Conservation (phyloP, 2,329 filamentous ascomycete species). For the Fusarium beomiforme region DNA sequence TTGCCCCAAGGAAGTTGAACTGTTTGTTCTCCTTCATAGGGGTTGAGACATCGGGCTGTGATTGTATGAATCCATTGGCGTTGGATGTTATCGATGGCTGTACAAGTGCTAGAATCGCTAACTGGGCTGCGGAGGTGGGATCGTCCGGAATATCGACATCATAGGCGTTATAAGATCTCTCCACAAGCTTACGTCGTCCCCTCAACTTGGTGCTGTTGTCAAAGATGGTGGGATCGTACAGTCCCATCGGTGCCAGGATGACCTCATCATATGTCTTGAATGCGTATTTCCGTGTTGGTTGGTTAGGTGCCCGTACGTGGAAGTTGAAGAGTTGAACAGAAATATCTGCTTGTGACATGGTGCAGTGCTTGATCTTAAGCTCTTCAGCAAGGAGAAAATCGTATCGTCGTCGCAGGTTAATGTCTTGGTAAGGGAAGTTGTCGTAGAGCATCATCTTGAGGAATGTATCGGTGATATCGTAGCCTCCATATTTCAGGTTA, state of each 20-base stretch:
- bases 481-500: slow-evolving; percentile 93
- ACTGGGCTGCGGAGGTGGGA: slow-evolving; percentile 84
- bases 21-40: slow-evolving; percentile 72
- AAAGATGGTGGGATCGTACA: slow-evolving; percentile 89
- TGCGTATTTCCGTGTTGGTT: slow-evolving; percentile 90
- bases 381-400: slow-evolving; percentile 96
- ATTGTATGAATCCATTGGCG: slow-evolving; percentile 56
- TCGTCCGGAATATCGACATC: slow-evolving; percentile 89
- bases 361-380: slow-evolving; percentile 92
- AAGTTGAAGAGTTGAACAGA: slow-evolving; percentile 91
- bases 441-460: slow-evolving; percentile 98
- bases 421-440: slow-evolving; percentile 93
- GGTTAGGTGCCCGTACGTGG: slow-evolving; percentile 85
- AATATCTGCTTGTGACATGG: slow-evolving; percentile 88
- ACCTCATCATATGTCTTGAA: slow-evolving; percentile 99
- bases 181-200: slow-evolving; percentile 82
- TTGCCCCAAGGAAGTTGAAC: slow-evolving; percentile 71
- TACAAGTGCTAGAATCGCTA: slow-evolving; percentile 69
- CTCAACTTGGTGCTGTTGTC: slow-evolving; percentile 83
- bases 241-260: slow-evolving; percentile 93
- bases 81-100: slow-evolving; percentile 65
- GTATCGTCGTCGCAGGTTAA: slow-evolving; percentile 89
- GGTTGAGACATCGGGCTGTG: slow-evolving; percentile 62
- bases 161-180: slow-evolving; percentile 92
- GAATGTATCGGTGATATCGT: slow-evolving; percentile 93